Conservation (phyloP, 2,329 filamentous ascomycete genomes). For the Thielaviopsis musarum region DNA sequence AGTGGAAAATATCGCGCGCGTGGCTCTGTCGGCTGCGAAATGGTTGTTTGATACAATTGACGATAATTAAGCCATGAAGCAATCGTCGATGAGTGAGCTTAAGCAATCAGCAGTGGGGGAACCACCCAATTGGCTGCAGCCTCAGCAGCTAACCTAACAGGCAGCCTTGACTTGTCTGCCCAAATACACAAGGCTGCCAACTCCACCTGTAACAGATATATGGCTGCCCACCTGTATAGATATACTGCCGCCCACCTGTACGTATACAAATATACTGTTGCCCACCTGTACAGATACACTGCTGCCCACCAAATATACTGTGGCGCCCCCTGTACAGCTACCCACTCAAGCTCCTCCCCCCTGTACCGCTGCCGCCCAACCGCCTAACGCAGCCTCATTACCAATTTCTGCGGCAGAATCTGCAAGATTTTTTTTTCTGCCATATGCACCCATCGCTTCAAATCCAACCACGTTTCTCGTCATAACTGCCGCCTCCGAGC, state of each 20-base stretch:
- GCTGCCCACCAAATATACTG: too few species aligned
- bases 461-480: constrained; percentile 6
- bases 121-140: background rate
- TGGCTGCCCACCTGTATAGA: too few species aligned
- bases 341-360: background rate
- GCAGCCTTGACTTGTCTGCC: background rate
- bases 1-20: background rate
- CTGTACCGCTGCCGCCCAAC: background rate
- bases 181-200: background rate
- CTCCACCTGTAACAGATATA: background rate
- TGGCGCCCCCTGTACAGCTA: background rate
- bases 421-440: constrained; percentile 11
- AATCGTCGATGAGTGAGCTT: background rate
- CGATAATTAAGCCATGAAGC: background rate
- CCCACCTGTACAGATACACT: background rate
- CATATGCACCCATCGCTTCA: background rate
- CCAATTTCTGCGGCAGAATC: constrained; percentile 5
- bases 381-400: background rate
- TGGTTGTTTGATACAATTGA: too few species aligned
- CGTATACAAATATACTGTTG: background rate
- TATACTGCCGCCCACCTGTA: background rate
- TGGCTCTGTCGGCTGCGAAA: too few species aligned
- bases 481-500: constrained; percentile 18
- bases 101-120: background rate
- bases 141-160: background rate